Evolutionary conservation across 176 grass and related monocot genomes (phyloP), one percentile per base, ranked within the genome.

Genomic region (Triticum aestivum): DNA sequence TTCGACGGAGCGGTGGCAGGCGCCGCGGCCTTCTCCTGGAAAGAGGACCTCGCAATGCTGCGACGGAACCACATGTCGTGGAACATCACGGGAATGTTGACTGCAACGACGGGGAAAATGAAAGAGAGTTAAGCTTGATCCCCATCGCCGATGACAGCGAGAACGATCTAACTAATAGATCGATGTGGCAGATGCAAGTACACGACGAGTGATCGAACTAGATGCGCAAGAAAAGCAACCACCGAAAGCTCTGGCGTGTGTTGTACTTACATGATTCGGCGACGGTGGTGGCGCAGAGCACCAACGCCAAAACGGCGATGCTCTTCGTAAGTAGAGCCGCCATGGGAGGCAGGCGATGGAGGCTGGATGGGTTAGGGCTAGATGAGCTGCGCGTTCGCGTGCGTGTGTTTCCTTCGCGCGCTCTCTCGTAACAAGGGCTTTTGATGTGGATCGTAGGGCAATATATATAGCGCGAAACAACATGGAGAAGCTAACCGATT

Each of bases 271-370:
- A 71, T 12, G 79, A 70, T 69, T 90, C 78, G 2, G n/a, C 62
- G 2, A 63, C 72, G 51, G 78, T 69, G 78, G 63, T 34, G 35
- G 71, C 71, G 11, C 78, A 89, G 61, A 82, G 78, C 20, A 89
- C 24, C 77, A 89, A 0, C 29, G 15, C 63, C 78, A 77, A 15
- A 12, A 86, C 37, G 78, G 83, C 62, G 35, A 77, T 2, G 66
- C 20, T 9, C 49, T 26, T 47, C 10, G 71, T 65, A 11, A 27
- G 45, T 1, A 13, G 63, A 5, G 1, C 44, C 54, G 69, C 6
- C 88, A 84, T 84, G 42, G 70, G 44, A 33, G 66, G 70, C 13
- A 33, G 66, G 70, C 13, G 71, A 21, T 37, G 33, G 62, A 15
- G 35, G 45, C 18, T 39, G n/a, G 58, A 8, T 27, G 7, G 18